phyloP scores from a whole-genome alignment of 2,329 filamentous ascomycete genomes.

The Thelonectria blattea region DNA sequence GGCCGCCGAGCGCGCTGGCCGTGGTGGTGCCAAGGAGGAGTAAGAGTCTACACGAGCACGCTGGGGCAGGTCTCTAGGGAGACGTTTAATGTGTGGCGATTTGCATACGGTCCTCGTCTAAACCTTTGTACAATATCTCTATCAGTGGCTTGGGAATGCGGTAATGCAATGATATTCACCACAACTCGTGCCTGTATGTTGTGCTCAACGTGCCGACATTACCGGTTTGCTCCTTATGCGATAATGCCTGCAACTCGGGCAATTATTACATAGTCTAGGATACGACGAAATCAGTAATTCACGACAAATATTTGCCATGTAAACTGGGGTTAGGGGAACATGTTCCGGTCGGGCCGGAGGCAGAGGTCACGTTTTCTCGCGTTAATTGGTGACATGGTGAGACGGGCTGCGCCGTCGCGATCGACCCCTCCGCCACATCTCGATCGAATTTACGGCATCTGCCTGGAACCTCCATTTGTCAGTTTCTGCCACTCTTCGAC shows the following conservation, averaged over 20 bases:
- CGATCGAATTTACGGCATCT: neutral
- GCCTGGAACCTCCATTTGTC: neutral
- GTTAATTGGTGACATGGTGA: conserved; percentile 40
- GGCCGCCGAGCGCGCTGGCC: conserved; percentile 76
- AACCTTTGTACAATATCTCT: conserved; percentile 29
- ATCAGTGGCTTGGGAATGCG: conserved; percentile 7
- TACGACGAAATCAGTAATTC: no score
- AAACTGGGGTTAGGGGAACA: neutral
- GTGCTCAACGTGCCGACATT: neutral
- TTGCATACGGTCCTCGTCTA: conserved; percentile 18
- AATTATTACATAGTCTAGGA: neutral
- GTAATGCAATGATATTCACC: conserved; percentile 5
- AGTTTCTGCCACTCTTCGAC: neutral
- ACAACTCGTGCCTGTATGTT: neutral
- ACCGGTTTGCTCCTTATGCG: neutral
- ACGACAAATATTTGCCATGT: neutral
- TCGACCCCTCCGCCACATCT: conserved; percentile 39
- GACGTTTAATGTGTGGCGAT: conserved; percentile 7
- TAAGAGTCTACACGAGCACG: conserved; percentile 46
- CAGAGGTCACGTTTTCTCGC: conserved; percentile 42
- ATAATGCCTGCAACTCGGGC: neutral
- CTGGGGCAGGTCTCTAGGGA: conserved; percentile 16
- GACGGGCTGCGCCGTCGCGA: conserved; percentile 28
- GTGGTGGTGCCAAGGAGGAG: conserved; percentile 75
- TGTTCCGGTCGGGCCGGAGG: conserved; percentile 9